phyloP scores from a whole-genome alignment of 1,284 basidiomycete species.

The Melampsora allii-populina region DNA sequence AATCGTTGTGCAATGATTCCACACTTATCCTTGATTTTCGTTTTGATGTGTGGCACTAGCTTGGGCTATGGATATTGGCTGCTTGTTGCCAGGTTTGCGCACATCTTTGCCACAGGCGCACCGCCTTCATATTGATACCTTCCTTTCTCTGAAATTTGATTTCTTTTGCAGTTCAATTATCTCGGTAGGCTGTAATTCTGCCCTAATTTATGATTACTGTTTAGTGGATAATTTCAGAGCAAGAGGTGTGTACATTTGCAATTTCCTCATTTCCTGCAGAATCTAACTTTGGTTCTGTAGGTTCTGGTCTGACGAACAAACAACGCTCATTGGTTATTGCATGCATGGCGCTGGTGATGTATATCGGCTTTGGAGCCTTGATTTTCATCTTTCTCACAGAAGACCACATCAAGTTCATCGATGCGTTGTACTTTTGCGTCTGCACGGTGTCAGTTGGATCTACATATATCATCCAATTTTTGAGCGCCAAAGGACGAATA shows the following conservation, averaged over 20 bases:
- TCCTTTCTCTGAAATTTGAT: not conserved
- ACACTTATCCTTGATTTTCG: not conserved
- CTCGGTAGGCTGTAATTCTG: slow-evolving; percentile 17
- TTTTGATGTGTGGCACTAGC: not conserved
- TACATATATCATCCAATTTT: not conserved
- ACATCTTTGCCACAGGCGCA: not conserved
- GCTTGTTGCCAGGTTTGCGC: slow-evolving; percentile 20
- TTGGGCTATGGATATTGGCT: slow-evolving; percentile 14
- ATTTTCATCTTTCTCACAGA: slow-evolving; percentile 16
- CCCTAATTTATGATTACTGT: slow-evolving; percentile 19
- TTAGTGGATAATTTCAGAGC: slow-evolving; percentile 32
- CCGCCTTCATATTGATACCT: not conserved
- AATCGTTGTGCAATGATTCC: not conserved
- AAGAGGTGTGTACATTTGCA: slow-evolving; percentile 10
- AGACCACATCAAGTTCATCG: slow-evolving; percentile 15
- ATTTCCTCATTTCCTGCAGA: not conserved
- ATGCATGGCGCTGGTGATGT: slow-evolving; percentile 23
- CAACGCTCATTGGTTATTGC: slow-evolving; percentile 36
- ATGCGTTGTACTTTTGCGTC: slow-evolving; percentile 41
- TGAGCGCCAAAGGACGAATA: not conserved
- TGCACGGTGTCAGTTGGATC: slow-evolving; percentile 30
- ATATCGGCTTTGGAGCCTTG: slow-evolving; percentile 21
- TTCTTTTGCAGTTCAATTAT: slow-evolving; percentile 3
- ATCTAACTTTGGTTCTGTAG: not conserved
- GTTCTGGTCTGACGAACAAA: slow-evolving; percentile 40